Evolutionary conservation across 1,284 basidiomycete genomes (phyloP), one percentile per base, ranked within the genome.

Genomic region (Trametes sp.): DNA sequence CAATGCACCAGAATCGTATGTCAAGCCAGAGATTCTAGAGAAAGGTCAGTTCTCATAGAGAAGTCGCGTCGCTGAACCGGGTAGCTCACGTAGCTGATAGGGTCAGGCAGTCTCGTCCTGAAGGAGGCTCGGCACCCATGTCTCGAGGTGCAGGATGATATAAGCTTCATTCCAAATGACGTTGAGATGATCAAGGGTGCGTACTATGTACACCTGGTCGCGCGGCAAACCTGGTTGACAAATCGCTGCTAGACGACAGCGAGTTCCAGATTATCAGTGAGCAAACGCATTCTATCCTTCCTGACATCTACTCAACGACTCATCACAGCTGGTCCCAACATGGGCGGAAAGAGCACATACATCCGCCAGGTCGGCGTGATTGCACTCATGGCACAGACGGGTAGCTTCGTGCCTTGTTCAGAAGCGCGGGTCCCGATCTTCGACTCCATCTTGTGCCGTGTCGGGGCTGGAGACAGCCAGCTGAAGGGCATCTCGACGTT

Each of bases 401-500:
- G 98, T 16, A 96, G 93, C 72, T 99, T 95, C 73, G 97, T 99
- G 0, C 97, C 98, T 2, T 97, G 95, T 65, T 84, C 88, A 24
- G 84, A 90, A 68, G 98, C 97, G 0, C 82, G 84, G 46, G 72
- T 99, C 13, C 98, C 97, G 0, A 88, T 99, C 53, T 99, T 98
- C 69, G 98, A 99, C 78, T 98, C 95, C 16, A 93, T 99, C 54
- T 80, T 99, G 4, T 98, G 97, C 59, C 86, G 98, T 69, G 97
- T 99, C 1, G 98, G 98, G 8, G 98, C 98, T 0, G 98, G 98
- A 0, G 98, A 99, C 75, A 96, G 93, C 75, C 96, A 98, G 76
- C 81, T 98, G 46, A 98, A 98, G 77, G 98, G 97, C 19, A 94
- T 99, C 4, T 98, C 95, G 31, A 99, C 98, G 0, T 99, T 99